These are phyloP conservation scores for Pterocarpus macrocarpus DNA, from an alignment of 306 rosid species.

Conservation along the genomic window DNA sequence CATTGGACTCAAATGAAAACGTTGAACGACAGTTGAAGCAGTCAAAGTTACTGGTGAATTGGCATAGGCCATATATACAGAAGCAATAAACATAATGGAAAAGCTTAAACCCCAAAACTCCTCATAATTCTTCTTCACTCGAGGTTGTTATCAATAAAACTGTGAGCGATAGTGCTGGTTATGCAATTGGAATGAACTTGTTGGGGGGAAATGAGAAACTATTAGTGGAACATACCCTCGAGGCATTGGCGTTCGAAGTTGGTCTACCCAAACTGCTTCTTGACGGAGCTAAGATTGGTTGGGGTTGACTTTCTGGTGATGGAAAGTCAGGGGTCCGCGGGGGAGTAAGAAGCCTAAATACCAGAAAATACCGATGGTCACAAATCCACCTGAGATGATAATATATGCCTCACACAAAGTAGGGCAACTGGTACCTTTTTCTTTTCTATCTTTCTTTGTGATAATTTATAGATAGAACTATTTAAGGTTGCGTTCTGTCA, in stretches of 20 bases:
- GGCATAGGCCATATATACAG: conserved; percentile 26
- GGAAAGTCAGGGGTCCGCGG: conserved; percentile 78
- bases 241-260: conserved; percentile 62
- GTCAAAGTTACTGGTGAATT: neutral
- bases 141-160: neutral
- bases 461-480: neutral
- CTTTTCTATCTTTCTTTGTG: neutral
- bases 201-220: conserved; percentile 26
- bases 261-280: conserved; percentile 63
- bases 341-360: conserved; percentile 85
- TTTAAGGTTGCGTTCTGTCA: neutral
- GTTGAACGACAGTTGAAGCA: too few relatives aligned
- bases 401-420: neutral
- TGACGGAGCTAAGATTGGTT: conserved; percentile 50
- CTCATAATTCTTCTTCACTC: neutral
- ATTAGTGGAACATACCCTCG: conserved; percentile 63
- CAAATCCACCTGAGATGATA: conserved; percentile 17
- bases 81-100: conserved; percentile 1
- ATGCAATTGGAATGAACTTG: conserved; percentile 1
- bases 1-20: neutral
- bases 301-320: conserved; percentile 65
- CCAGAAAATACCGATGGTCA: neutral
- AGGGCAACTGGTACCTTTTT: neutral
- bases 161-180: neutral
- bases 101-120: neutral